Evolutionary conservation across 2,329 filamentous ascomycete species (phyloP), one percentile per base, ranked within the genome.

Genomic region (Aureobasidium sp.): DNA sequence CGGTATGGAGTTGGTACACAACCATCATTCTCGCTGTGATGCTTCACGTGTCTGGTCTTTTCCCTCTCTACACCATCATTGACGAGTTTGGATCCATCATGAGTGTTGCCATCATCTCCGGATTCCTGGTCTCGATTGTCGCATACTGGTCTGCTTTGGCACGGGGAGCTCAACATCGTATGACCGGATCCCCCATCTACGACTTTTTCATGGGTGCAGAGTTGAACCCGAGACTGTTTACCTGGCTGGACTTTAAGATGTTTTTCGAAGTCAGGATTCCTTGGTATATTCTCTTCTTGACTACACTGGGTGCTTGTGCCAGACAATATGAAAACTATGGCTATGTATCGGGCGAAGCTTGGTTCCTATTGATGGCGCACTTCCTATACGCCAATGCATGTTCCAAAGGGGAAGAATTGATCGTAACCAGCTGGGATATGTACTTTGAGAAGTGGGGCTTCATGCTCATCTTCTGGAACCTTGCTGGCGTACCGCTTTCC

Each of bases 31-130:
- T 90, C 39, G 84, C 86, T 36, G 78, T 82, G n/a, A 75, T 71
- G 3, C 82, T 96, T 58, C 91, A 97, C 76, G 84, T 88, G 69
- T 87, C 85, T 15, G 90, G 89, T 27, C 66, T 89, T 62, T 96
- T 96, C 81, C 89, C 86, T 65, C 80, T 96, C 52, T 92, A 95
- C 77, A 94, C 85, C 47, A 82, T 95, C 69, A 85, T 97, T 65
- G 92, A 96, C 72, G 88, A 96, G 75, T 97, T 97, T 66, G 92
- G 92, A 1, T 86, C 91, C 45, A 80, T 97, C 49, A 85, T 96
- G 79, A 91, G 87, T 47, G 92, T 97, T 14, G 90, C 91, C 65
- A 96, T 97, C 69, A 74, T 93, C 64, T 93, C 89, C 17, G 91
- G 91, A 62, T 95, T 88, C 75, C 70, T 91, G 42, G 88, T 94